Percentiles rank a stretch among this genome's conserved stretches.
Evolutionary conservation across 2,329 filamentous ascomycete genomes (phyloP).

Genomic region (Botrytis sinoallii): DNA sequence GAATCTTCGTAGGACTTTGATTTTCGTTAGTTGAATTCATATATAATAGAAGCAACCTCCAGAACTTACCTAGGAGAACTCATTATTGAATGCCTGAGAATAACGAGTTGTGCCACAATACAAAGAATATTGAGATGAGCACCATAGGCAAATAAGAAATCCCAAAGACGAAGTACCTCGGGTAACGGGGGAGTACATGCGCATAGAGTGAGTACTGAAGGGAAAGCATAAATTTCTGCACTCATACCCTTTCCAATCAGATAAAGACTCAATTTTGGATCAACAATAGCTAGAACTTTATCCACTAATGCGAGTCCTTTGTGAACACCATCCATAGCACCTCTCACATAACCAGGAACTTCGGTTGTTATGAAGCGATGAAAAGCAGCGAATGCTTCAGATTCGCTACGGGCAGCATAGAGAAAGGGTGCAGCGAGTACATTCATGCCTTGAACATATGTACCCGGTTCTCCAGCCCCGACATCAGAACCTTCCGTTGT

Average conservation of each 20-base stretch:
- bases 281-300: conserved; percentile 85
- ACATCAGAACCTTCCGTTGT: conserved; percentile 63
- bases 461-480: conserved; percentile 65
- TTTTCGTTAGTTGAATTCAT: conserved; percentile 6
- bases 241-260: conserved; percentile 83
- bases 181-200: conserved; percentile 93
- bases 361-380: conserved; percentile 83
- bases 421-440: conserved; percentile 93
- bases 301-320: conserved; percentile 88
- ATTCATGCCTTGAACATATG: conserved; percentile 99
- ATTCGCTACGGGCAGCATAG: conserved; percentile 90
- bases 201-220: conserved; percentile 88
- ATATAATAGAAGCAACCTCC: conserved; percentile 1
- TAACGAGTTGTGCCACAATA: conserved; percentile 90
- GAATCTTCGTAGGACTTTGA: conserved; percentile 79
- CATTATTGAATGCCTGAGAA: conserved; percentile 81
- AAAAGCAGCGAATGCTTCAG: conserved; percentile 90
- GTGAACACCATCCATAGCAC: conserved; percentile 96
- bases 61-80: conserved; percentile 71
- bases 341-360: conserved; percentile 89
- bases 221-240: conserved; percentile 94
- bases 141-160: conserved; percentile 95
- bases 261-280: conserved; percentile 80
- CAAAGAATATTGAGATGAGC: conserved; percentile 93
- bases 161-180: conserved; percentile 91